Evolutionary conservation across 768 basidiomycete genomes (phyloP).

Genomic region (Phaeotremella fagi): DNA sequence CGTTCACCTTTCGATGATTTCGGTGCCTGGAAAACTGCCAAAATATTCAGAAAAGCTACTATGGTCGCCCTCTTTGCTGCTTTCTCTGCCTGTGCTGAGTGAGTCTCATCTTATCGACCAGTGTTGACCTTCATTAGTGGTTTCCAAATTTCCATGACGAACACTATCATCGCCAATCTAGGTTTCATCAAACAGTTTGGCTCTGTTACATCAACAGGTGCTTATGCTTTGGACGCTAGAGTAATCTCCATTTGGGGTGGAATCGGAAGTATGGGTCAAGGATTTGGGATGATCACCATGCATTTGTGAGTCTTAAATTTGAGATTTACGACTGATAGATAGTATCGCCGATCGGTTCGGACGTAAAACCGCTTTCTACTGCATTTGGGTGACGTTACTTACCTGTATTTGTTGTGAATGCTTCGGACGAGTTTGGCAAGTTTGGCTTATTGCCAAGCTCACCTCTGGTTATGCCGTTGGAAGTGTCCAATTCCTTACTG

Average conservation of each 20-base stretch:
- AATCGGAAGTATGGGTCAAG: conserved; percentile 19
- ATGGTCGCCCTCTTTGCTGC: conserved; percentile 22
- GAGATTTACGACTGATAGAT: conserved; percentile 15
- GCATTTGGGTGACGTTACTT: conserved; percentile 12
- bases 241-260: conserved; percentile 18
- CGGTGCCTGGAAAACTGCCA: conserved; percentile 13
- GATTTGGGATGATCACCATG: conserved; percentile 26
- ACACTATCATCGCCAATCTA: conserved; percentile 21
- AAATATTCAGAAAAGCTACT: conserved; percentile 25
- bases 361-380: conserved; percentile 21
- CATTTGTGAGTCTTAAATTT: conserved; percentile 19
- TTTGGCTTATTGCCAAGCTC: conserved; percentile 29
- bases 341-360: conserved; percentile 20
- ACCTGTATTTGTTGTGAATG: conserved; percentile 16
- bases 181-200: conserved; percentile 24
- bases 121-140: too few relatives aligned
- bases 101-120: too few relatives aligned
- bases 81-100: conserved; percentile 30
- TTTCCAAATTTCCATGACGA: conserved; percentile 8
- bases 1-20: conserved; percentile 35
- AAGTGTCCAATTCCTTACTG: conserved; percentile 19
- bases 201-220: conserved; percentile 6
- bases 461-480: conserved; percentile 27
- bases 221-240: conserved; percentile 10
- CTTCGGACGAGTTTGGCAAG: conserved; percentile 24